Conservation (phyloP, 2,329 filamentous ascomycete species). For the Aureobasidium sp. region DNA sequence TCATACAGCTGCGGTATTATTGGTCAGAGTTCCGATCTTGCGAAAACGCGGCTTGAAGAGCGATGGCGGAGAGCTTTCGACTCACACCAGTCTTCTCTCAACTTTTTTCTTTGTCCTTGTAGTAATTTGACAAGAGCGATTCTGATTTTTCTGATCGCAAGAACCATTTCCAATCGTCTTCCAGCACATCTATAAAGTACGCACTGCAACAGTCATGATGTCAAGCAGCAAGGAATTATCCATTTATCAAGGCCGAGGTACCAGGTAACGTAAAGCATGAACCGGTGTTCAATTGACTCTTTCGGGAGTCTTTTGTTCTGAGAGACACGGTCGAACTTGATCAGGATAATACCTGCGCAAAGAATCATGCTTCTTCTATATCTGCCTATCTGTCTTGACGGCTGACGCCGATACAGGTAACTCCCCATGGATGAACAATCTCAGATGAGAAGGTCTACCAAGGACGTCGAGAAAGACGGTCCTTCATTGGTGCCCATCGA, state of each 20-base stretch:
- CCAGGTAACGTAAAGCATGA: conserved; percentile 24
- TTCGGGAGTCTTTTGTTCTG: conserved; percentile 26
- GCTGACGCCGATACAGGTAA: conserved; percentile 11
- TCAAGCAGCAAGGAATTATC: conserved; percentile 11
- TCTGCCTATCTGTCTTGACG: neutral
- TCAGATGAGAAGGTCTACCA: neutral
- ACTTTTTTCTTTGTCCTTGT: neutral
- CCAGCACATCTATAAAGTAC: conserved; percentile 13
- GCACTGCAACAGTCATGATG: conserved; percentile 16
- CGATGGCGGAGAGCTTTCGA: neutral
- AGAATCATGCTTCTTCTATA: conserved; percentile 37
- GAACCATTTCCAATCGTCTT: neutral
- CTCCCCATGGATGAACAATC: conserved; percentile 18
- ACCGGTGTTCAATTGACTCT: conserved; percentile 25
- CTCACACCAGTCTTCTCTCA: neutral
- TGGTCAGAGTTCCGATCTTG: neutral
- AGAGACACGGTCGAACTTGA: conserved; percentile 50
- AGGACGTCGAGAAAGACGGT: conserved; percentile 17
- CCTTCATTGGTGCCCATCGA: conserved; percentile 10
- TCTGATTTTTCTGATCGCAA: neutral
- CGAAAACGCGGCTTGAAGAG: neutral
- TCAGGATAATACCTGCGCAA: conserved; percentile 46
- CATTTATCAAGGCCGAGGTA: conserved; percentile 18
- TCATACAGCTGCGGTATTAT: neutral
- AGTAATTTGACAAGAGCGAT: neutral